Evolutionary conservation across 805 yeast genomes (phyloP).

Genomic region (Isabelozyma rhagii): DNA sequence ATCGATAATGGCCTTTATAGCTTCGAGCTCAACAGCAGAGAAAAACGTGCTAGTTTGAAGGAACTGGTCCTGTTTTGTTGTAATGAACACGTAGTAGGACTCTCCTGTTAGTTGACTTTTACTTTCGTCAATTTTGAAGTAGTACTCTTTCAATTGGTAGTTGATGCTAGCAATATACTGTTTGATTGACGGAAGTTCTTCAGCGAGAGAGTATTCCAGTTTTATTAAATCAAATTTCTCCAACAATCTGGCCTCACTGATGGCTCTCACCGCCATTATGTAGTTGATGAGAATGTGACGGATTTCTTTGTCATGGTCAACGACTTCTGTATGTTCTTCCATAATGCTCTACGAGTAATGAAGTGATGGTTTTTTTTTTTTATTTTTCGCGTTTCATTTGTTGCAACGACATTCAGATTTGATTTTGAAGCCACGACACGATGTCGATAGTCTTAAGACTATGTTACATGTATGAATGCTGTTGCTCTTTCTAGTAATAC

Average conservation of each 20-base stretch:
- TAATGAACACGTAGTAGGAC: slow-evolving; percentile 36
- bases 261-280: slow-evolving; percentile 21
- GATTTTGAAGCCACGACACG: too few relatives aligned
- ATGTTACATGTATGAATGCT: too few relatives aligned
- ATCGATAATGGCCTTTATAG: slow-evolving; percentile 46
- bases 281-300: slow-evolving; percentile 27
- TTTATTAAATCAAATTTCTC: slow-evolving; percentile 17
- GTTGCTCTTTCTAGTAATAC: too few relatives aligned
- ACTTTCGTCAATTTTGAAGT: slow-evolving; percentile 41
- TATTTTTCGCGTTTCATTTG: background rate
- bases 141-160: slow-evolving; percentile 29
- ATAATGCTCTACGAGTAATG: background rate
- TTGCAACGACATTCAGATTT: too few relatives aligned
- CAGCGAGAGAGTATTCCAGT: slow-evolving; percentile 1
- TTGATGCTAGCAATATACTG: slow-evolving; percentile 26
- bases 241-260: slow-evolving; percentile 16
- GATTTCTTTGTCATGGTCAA: slow-evolving; percentile 1
- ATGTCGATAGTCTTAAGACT: too few relatives aligned
- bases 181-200: slow-evolving; percentile 7
- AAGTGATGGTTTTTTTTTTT: too few relatives aligned
- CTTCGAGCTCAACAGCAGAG: slow-evolving; percentile 36
- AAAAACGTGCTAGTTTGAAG: slow-evolving; percentile 37
- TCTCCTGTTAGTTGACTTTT: slow-evolving; percentile 32
- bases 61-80: slow-evolving; percentile 36
- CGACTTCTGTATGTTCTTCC: background rate